Percentiles rank a stretch among this genome's conserved stretches.
Evolutionary conservation across 2,329 filamentous ascomycete genomes (phyloP).

Genomic region (Fusarium hainanense): DNA sequence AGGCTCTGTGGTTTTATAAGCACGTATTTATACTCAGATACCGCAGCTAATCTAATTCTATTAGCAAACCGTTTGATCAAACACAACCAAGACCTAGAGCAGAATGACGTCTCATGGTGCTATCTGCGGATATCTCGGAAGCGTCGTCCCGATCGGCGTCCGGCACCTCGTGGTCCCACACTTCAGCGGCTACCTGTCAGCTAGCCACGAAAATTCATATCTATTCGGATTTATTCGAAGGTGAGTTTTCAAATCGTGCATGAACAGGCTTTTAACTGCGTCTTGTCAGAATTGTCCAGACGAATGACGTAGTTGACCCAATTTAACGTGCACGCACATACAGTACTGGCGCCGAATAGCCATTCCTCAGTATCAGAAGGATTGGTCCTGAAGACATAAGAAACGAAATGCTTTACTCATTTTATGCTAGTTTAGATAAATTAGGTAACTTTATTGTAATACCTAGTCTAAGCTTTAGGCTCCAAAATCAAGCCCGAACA

Average conservation of each 20-base stretch:
- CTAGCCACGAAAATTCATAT: not conserved
- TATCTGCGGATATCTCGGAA: not conserved
- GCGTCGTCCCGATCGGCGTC: not conserved
- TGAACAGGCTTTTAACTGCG: no score
- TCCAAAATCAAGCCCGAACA: no score
- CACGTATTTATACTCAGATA: not conserved
- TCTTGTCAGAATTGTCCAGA: no score
- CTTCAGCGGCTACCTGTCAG: not conserved
- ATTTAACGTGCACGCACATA: not conserved
- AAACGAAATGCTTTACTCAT: no score
- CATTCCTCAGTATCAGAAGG: no score
- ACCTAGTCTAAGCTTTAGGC: no score
- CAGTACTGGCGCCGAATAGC: not conserved
- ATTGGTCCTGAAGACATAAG: no score
- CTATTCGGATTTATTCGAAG: fast-evolving
- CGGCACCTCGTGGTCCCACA: no score
- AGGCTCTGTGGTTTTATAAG: not conserved
- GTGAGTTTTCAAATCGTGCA: fast-evolving
- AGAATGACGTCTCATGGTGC: not conserved
- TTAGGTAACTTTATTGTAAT: no score
- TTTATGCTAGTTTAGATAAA: no score
- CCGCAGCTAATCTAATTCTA: not conserved
- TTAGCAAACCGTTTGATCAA: not conserved
- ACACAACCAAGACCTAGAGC: not conserved
- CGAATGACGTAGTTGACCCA: not conserved